These are phyloP conservation scores for Stenogyne calaminthoides DNA, from an alignment of 305 asterid genomes.

Conservation along the genomic window DNA sequence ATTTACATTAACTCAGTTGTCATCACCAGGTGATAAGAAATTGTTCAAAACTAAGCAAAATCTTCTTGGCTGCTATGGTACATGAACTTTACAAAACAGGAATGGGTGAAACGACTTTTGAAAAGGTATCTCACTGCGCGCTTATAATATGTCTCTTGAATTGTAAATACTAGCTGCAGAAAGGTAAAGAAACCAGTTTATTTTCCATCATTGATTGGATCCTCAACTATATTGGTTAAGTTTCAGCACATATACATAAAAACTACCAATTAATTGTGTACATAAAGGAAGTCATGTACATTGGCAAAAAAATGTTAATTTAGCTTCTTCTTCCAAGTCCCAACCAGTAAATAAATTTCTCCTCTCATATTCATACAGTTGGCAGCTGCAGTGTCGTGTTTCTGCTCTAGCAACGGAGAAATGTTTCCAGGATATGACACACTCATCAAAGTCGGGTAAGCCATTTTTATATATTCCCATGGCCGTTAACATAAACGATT, in stretches of 20 bases:
- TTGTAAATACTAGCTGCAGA: background rate
- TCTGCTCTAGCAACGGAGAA: conserved; percentile 87
- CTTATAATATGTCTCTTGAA: background rate
- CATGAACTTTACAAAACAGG: conserved; percentile 94
- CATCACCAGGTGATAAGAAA: conserved; percentile 74
- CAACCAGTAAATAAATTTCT: background rate
- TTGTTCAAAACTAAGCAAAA: conserved; percentile 72
- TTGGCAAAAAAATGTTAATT: background rate
- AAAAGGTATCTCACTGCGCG: conserved; percentile 56
- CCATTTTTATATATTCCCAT: background rate
- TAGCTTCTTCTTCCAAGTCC: conserved; percentile 5
- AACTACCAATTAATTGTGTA: background rate
- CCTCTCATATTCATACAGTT: conserved; percentile 48
- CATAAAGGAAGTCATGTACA: background rate
- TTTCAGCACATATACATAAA: background rate
- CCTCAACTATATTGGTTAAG: background rate
- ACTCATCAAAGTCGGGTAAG: conserved; percentile 91
- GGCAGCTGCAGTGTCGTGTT: conserved; percentile 66
- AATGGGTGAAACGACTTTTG: conserved; percentile 95
- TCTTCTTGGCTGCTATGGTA: conserved; percentile 96
- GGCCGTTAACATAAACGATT: no score
- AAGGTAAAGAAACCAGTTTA: background rate
- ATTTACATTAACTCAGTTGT: conserved; percentile 4
- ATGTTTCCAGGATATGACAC: conserved; percentile 81
- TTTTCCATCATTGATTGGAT: background rate